These are phyloP conservation scores for Prunus padus DNA, from an alignment of 306 rosid genomes.

Conservation along the genomic window DNA sequence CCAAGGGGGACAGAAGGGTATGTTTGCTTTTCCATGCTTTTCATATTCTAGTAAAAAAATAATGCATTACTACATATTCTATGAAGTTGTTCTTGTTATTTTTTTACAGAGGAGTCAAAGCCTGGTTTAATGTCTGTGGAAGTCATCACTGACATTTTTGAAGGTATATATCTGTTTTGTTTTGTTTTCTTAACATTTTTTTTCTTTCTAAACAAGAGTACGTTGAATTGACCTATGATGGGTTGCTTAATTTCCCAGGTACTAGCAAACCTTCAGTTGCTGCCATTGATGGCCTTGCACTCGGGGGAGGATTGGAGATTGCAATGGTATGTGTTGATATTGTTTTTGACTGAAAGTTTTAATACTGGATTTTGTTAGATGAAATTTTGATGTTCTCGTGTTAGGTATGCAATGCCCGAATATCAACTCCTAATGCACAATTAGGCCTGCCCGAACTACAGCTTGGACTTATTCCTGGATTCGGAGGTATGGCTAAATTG, in stretches of 20 bases:
- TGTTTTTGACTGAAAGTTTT: not conserved
- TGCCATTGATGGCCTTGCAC: slow-evolving; percentile 95
- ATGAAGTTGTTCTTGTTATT: slow-evolving; percentile 2
- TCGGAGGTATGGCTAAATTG: slow-evolving; percentile 64
- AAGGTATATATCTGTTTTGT: slow-evolving; percentile 45
- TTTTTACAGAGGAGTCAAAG: slow-evolving; percentile 41
- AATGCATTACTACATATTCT: not conserved
- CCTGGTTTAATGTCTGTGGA: slow-evolving; percentile 73
- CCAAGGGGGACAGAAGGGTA: slow-evolving; percentile 58
- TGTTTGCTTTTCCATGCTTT: slow-evolving; percentile 8
- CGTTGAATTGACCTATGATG: slow-evolving; percentile 10
- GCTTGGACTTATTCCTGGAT: slow-evolving; percentile 97
- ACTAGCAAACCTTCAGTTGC: slow-evolving; percentile 89
- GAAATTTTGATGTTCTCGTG: not conserved
- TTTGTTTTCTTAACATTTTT: not conserved
- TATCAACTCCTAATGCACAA: slow-evolving; percentile 88
- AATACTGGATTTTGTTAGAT: slow-evolving; percentile 1
- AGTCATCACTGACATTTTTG: slow-evolving; percentile 62
- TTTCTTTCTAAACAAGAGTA: not conserved
- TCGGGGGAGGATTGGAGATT: slow-evolving; percentile 97
- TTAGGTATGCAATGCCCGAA: slow-evolving; percentile 85
- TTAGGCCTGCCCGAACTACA: slow-evolving; percentile 96
- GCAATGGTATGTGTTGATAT: slow-evolving; percentile 71
- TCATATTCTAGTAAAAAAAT: not conserved
- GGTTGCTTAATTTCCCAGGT: slow-evolving; percentile 47